Evolutionary conservation across 495 filamentous ascomycete genomes (phyloP), one percentile per base, ranked within the genome.

Genomic region (Daldinia childiae): DNA sequence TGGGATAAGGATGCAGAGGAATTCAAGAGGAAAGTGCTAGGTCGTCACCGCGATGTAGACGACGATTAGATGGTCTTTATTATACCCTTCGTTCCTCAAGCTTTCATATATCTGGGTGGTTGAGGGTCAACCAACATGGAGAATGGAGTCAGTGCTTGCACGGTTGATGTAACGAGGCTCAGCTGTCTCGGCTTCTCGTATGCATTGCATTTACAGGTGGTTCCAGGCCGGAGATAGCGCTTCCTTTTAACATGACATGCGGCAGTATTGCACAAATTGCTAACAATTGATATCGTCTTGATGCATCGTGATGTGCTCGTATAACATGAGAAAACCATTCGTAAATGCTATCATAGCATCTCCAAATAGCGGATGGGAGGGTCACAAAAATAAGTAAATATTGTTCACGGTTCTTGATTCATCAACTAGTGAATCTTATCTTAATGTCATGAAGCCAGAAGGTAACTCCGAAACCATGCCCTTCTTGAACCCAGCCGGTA

Each of bases 1-100:
- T 98, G 96, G 96, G 95, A 98, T 74, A 92, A 90, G 65, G 87
- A 98, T 79, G 87, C 91, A 41, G 86, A 87, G 50, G 93, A 97
- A 73, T 99, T 93, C 86, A 93, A 97, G 87, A 87, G 87, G 61
- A 88, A 88, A 77, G 86, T 88, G 51, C 68, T 84, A 71, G 84
- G 82, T 61, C 83, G 86, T 58, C 85, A 88, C 77, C 83, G 81
- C 57, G 86, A 87, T 57, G 70, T 88, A 38, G 86, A 88, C 60
- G 86, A 88, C 34, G 86, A 88, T 60, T 88, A 76, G 79, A 69
- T 41, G 6, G 19, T 60, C 8, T 65, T 9, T 65, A 60, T 57
- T 60, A 71, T 69, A 67, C 56, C 59, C 54, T 50, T 45, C 43
- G 17, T 39, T 64, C 24, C 17, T 45, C 38, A 11, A 58, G 21